phyloP scores from a whole-genome alignment of 2,329 filamentous ascomycete genomes.

The Trichophaea hybrida region DNA sequence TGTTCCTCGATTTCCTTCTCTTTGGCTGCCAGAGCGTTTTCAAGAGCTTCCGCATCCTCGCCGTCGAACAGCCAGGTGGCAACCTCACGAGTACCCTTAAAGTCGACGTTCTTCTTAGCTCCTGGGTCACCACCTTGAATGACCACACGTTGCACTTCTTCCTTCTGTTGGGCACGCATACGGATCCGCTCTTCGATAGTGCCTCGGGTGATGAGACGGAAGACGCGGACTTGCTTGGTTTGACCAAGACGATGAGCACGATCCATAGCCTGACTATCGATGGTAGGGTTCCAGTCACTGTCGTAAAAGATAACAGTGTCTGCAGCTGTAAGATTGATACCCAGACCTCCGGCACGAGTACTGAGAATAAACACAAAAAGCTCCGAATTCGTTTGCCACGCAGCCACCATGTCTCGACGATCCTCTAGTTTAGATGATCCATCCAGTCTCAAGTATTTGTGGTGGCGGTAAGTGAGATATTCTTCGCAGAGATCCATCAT shows the following conservation, averaged over 20 bases:
- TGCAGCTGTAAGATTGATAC: slow-evolving; percentile 91
- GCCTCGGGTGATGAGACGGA: slow-evolving; percentile 87
- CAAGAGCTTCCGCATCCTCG: slow-evolving; percentile 86
- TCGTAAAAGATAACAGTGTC: slow-evolving; percentile 99
- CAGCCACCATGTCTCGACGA: slow-evolving; percentile 84
- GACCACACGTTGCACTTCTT: slow-evolving; percentile 69
- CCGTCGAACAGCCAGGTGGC: slow-evolving; percentile 98
- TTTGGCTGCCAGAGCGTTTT: slow-evolving; percentile 63
- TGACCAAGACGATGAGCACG: slow-evolving; percentile 94
- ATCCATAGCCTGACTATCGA: slow-evolving; percentile 98
- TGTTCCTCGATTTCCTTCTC: slow-evolving; percentile 47
- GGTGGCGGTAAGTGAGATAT: slow-evolving; percentile 95
- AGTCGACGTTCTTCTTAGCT: slow-evolving; percentile 46
- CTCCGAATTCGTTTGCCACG: slow-evolving; percentile 87
- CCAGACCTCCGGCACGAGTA: slow-evolving; percentile 89
- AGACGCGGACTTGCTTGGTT: slow-evolving; percentile 89
- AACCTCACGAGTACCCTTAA: slow-evolving; percentile 56
- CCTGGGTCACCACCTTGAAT: slow-evolving; percentile 76
- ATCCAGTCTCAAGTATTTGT: slow-evolving; percentile 94
- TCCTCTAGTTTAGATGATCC: slow-evolving; percentile 96
- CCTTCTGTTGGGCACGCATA: slow-evolving; percentile 92
- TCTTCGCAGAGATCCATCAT: slow-evolving; percentile 99
- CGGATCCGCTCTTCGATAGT: slow-evolving; percentile 97
- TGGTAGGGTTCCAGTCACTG: slow-evolving; percentile 97
- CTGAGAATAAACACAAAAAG: slow-evolving; percentile 96